Evolutionary conservation across 108 stramenopile species (phyloP).

Genomic region (Nitzschia sp.): DNA sequence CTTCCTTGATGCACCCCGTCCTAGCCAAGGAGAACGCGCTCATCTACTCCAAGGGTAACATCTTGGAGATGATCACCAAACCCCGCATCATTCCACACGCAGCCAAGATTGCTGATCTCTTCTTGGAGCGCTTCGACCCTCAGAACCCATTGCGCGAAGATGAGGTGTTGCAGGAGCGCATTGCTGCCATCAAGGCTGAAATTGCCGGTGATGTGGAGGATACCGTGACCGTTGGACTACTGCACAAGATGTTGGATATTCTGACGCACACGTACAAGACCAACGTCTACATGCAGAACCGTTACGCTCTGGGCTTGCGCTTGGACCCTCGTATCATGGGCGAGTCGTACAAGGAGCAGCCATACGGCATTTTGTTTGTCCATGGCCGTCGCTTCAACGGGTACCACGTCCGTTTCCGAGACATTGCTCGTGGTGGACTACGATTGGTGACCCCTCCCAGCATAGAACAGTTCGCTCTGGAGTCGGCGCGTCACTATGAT

Average conservation of each 20-base stretch:
- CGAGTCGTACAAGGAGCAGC: slow-evolving; percentile 44
- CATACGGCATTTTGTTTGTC: slow-evolving; percentile 91
- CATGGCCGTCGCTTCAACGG: slow-evolving; percentile 97
- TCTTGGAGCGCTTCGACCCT: slow-evolving; percentile 88
- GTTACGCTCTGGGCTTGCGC: slow-evolving; percentile 90
- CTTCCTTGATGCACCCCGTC: slow-evolving; percentile 87
- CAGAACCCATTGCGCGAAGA: slow-evolving; percentile 56
- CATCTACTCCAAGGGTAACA: slow-evolving; percentile 84
- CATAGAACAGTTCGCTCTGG: slow-evolving; percentile 87
- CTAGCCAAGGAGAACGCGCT: slow-evolving; percentile 80
- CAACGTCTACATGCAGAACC: slow-evolving; percentile 91
- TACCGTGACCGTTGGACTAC: slow-evolving; percentile 57
- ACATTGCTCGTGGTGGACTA: slow-evolving; percentile 95
- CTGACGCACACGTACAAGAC: slow-evolving; percentile 85
- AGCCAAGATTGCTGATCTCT: slow-evolving; percentile 83
- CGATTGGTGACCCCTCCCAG: slow-evolving; percentile 90
- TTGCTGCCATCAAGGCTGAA: slow-evolving; percentile 44
- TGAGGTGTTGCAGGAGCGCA: slow-evolving; percentile 44
- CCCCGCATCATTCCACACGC: slow-evolving; percentile 64
- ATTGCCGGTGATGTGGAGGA: slow-evolving; percentile 77
- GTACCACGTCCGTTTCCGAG: slow-evolving; percentile 96
- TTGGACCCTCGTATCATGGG: slow-evolving; percentile 89
- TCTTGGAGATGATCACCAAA: slow-evolving; percentile 59
- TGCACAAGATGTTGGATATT: slow-evolving; percentile 87
- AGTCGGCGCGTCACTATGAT: slow-evolving; percentile 91